Conservation (phyloP, 148 eudicot species). For the Agrostemma githago region DNA sequence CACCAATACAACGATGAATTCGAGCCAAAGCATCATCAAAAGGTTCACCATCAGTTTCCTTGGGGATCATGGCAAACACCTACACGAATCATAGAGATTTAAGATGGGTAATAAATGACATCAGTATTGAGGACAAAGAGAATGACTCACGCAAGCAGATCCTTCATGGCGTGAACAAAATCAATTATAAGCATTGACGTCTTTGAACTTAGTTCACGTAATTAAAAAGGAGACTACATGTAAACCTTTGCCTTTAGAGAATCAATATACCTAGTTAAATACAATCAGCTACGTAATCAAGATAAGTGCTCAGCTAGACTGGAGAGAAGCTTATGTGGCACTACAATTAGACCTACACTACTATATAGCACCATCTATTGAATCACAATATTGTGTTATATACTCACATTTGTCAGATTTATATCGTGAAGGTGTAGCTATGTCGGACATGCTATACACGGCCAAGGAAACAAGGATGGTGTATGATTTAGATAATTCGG, state of each 20-base stretch:
- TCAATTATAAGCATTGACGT: background rate
- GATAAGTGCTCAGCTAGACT: background rate
- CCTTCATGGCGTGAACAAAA: background rate
- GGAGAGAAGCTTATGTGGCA: background rate
- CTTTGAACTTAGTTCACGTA: background rate
- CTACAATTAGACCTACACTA: background rate
- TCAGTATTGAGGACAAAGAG: background rate
- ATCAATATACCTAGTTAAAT: background rate
- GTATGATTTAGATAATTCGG: background rate
- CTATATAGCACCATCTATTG: background rate
- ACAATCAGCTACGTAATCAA: background rate
- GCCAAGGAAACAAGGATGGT: background rate
- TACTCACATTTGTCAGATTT: background rate
- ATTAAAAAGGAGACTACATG: background rate
- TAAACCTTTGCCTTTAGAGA: background rate
- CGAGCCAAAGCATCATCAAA: slow-evolving; percentile 85
- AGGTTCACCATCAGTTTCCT: slow-evolving; percentile 60
- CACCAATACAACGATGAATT: slow-evolving; percentile 88
- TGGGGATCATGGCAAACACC: slow-evolving; percentile 73
- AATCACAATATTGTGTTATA: background rate
- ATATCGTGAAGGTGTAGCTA: background rate
- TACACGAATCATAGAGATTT: slow-evolving; percentile 19
- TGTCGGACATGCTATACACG: background rate
- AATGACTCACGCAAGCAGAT: background rate
- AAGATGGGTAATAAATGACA: background rate